Conservation (phyloP, 768 basidiomycete genomes). For the Boletus eberwhitei region DNA sequence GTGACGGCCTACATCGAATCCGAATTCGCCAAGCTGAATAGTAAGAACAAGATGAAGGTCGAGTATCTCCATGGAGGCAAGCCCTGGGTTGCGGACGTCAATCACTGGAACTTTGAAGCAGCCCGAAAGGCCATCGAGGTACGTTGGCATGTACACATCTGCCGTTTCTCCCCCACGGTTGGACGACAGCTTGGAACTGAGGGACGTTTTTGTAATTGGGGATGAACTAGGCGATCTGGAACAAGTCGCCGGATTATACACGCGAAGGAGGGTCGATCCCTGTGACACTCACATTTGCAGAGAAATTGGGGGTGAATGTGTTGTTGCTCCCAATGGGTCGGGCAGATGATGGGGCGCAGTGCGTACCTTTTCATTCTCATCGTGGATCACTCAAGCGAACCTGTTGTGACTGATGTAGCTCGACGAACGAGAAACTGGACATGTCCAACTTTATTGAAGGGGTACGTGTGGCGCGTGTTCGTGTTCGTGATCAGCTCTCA, state of each 20-base stretch:
- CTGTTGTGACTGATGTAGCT: constrained; percentile 40
- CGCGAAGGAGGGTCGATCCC: constrained; percentile 95
- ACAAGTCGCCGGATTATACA: constrained; percentile 74
- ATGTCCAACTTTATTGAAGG: constrained; percentile 84
- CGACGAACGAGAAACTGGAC: constrained; percentile 95
- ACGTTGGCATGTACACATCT: not conserved
- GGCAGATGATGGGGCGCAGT: constrained; percentile 94
- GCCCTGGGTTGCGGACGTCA: constrained; percentile 82
- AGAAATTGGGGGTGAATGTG: constrained; percentile 82
- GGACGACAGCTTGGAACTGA: not conserved
- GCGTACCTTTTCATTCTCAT: constrained; percentile 29
- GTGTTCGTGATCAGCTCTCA: not conserved
- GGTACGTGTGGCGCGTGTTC: constrained; percentile 40
- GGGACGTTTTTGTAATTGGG: not conserved
- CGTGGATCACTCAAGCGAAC: not conserved
- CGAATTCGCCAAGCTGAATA: constrained; percentile 82
- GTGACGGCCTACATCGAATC: constrained; percentile 66
- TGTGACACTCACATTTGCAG: constrained; percentile 90
- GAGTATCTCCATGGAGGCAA: constrained; percentile 79
- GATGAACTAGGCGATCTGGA: constrained; percentile 47
- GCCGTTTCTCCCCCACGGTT: too few species aligned
- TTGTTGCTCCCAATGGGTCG: constrained; percentile 89
- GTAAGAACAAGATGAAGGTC: constrained; percentile 75
- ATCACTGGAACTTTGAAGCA: constrained; percentile 93
- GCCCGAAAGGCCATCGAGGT: constrained; percentile 84